These are phyloP conservation scores for Onygena corvina DNA, from an alignment of 2,329 filamentous ascomycete genomes.

Conservation along the genomic window DNA sequence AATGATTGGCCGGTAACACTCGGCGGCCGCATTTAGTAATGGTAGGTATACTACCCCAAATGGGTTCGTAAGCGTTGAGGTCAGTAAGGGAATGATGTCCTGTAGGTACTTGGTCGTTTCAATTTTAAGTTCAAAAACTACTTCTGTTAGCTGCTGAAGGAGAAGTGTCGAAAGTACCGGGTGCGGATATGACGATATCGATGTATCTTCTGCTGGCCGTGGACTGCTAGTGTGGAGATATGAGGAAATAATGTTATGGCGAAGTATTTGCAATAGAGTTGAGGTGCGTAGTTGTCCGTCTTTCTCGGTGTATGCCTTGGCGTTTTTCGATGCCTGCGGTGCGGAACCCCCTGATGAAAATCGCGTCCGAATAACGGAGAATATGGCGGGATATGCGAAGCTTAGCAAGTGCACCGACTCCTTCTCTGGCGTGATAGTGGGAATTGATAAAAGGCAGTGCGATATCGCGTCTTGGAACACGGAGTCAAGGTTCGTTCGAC, in stretches of 20 bases:
- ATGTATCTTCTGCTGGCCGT: conserved; percentile 33
- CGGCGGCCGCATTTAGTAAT: conserved; percentile 43
- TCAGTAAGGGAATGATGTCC: conserved; percentile 56
- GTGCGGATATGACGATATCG: conserved; percentile 35
- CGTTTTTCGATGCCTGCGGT: neutral
- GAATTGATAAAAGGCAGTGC: conserved; percentile 64
- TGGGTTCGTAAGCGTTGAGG: conserved; percentile 54
- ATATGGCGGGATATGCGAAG: conserved; percentile 54
- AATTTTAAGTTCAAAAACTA: conserved; percentile 26
- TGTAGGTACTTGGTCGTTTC: conserved; percentile 36
- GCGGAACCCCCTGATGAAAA: conserved; percentile 16
- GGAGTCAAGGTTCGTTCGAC: conserved; percentile 33
- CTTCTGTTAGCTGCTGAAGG: conserved; percentile 21
- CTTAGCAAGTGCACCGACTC: conserved; percentile 55
- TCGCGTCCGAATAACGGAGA: conserved; percentile 42
- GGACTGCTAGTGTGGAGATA: conserved; percentile 38
- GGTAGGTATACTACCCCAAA: conserved; percentile 48
- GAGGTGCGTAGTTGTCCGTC: conserved; percentile 18
- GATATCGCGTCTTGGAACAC: conserved; percentile 36
- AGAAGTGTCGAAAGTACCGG: conserved; percentile 40
- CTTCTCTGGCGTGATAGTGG: conserved; percentile 59
- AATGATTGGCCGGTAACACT: conserved; percentile 47
- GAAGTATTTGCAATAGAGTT: conserved; percentile 22
- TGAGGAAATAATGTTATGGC: conserved; percentile 27
- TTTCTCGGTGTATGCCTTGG: conserved; percentile 4